Percentiles rank a stretch among this genome's conserved stretches.
These are phyloP conservation scores for Straminergon stramineum DNA, from an alignment of 225 moss, liverwort and hornwort genomes.

Conservation along the genomic window DNA sequence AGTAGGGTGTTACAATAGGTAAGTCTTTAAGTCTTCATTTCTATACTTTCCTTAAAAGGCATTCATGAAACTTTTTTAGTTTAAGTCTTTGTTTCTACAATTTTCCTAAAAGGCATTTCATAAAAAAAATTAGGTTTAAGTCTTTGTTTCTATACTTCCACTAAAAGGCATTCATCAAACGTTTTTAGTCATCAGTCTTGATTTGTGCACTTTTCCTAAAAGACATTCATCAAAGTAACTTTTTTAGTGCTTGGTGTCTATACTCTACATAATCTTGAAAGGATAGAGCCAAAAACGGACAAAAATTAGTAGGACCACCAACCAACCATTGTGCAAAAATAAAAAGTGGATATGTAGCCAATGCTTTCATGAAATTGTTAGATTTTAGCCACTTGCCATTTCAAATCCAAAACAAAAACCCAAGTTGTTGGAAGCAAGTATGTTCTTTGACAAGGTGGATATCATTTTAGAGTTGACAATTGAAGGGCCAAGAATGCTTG, in stretches of 20 bases:
- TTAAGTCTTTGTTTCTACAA: too few species aligned
- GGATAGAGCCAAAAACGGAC: fast-evolving
- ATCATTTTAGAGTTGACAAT: fast-evolving
- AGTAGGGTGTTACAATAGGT: too few species aligned
- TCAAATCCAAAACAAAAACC: neutral
- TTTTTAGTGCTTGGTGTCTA: neutral
- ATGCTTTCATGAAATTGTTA: neutral
- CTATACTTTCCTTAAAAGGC: neutral
- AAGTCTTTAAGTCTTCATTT: neutral
- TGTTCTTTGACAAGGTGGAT: neutral
- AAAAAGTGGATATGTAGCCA: neutral
- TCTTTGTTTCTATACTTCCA: too few species aligned
- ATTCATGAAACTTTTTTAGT: too few species aligned
- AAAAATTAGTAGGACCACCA: neutral
- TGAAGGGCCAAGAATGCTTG: neutral
- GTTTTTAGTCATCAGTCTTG: neutral
- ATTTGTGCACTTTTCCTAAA: neutral
- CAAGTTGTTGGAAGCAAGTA: fast-evolving
- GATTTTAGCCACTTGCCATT: neutral
- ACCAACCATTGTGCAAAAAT: fast-evolving
- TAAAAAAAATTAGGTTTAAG: neutral
- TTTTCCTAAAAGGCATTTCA: too few species aligned
- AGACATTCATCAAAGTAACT: neutral
- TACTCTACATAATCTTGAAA: neutral
- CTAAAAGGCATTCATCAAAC: neutral